Conservation (phyloP, 148 eudicot species). For the Rhododendron vialii region DNA sequence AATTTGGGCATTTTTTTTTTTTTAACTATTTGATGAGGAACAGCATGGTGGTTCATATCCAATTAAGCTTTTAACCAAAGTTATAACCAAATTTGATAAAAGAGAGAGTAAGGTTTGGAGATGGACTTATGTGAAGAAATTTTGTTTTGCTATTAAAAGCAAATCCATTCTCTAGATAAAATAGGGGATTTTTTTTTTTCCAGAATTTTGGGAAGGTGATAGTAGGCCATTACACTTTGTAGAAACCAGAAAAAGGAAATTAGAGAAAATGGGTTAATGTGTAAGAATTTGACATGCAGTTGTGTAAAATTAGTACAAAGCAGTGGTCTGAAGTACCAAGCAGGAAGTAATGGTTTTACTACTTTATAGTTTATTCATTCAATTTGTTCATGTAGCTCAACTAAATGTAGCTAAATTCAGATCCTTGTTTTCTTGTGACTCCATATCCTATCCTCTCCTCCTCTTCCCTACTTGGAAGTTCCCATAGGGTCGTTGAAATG, state of each 20-base stretch:
- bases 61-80: not conserved
- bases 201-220: not conserved
- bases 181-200: not conserved
- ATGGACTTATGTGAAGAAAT: not conserved
- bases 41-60: not conserved
- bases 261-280: not conserved
- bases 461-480: not conserved
- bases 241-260: not conserved
- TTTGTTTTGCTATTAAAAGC: too few relatives aligned
- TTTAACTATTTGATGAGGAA: not conserved
- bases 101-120: not conserved
- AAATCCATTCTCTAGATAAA: not conserved
- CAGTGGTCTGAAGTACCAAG: not conserved
- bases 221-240: not conserved
- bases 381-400: not conserved
- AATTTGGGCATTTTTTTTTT: not conserved
- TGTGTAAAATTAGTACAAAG: not conserved
- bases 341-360: not conserved
- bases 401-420: not conserved
- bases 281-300: not conserved
- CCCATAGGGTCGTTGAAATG: not conserved
- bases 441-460: not conserved
- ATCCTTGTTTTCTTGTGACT: not conserved
- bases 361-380: not conserved
- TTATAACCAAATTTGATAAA: not conserved